These are phyloP conservation scores for Geotrichum australiense DNA, from an alignment of 1,139 yeast species.

Conservation along the genomic window DNA sequence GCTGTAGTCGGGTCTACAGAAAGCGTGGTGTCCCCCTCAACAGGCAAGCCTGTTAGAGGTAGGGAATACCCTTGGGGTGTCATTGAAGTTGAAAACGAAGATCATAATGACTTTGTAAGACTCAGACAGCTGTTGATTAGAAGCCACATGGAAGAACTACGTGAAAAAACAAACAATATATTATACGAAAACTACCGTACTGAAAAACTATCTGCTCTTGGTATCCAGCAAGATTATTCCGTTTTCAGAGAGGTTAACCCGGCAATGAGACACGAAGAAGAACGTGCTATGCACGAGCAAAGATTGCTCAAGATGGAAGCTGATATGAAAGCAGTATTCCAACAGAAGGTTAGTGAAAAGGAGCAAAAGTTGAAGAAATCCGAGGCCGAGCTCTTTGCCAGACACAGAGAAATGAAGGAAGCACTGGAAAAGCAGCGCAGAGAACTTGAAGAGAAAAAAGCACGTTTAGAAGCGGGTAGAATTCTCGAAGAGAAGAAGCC, in stretches of 20 bases:
- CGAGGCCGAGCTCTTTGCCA: slow-evolving; percentile 90
- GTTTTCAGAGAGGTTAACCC: slow-evolving; percentile 96
- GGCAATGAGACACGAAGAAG: slow-evolving; percentile 86
- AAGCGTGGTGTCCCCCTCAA: slow-evolving; percentile 59
- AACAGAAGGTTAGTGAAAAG: slow-evolving; percentile 93
- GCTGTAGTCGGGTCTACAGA: slow-evolving; percentile 90
- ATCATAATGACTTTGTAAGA: slow-evolving; percentile 87
- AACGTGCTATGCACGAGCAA: slow-evolving; percentile 86
- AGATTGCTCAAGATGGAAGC: slow-evolving; percentile 90
- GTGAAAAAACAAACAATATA: slow-evolving; percentile 70
- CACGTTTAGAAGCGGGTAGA: slow-evolving; percentile 62
- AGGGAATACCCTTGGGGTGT: slow-evolving; percentile 98
- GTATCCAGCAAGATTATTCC: slow-evolving; percentile 84
- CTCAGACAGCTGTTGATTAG: slow-evolving; percentile 85
- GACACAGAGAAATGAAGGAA: slow-evolving; percentile 97
- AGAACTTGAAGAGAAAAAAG: slow-evolving; percentile 85
- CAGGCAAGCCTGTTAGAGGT: slow-evolving; percentile 78
- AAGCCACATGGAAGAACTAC: slow-evolving; percentile 88
- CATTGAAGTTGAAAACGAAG: slow-evolving; percentile 91
- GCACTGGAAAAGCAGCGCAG: slow-evolving; percentile 81
- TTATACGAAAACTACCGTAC: slow-evolving; percentile 89
- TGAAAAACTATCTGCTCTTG: slow-evolving; percentile 70
- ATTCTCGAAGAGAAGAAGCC: slow-evolving; percentile 47
- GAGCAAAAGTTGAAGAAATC: slow-evolving; percentile 96
- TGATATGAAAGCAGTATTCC: slow-evolving; percentile 96